Evolutionary conservation across 2,329 filamentous ascomycete species (phyloP), one percentile per base, ranked within the genome.

Genomic region (Neopestalotiopsis clavispora): DNA sequence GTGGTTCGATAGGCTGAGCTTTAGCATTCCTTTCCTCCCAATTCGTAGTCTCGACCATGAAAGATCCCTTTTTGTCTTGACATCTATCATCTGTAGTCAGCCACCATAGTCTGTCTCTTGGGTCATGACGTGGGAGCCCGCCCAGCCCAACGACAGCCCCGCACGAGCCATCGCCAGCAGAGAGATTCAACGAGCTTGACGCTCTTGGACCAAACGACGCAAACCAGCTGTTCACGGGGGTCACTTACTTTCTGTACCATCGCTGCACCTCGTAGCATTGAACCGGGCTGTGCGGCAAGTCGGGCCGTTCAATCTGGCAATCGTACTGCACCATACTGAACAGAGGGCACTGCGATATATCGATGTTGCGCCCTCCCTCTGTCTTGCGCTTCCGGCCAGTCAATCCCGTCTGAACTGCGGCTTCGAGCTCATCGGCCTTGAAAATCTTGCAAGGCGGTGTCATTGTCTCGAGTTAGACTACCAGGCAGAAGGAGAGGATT

Each of bases 31-130:
- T 76, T 69, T 78, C 83, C 79, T 91, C 89, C 89, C 89, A 91
- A 58, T 84, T 83, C 13, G 89, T 91, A 30, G 89, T 91, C 80
- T 91, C 89, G 58, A 90, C 86, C 76, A 82, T 85, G 73, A 91
- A 91, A 7, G 69, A 80, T 4, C 86, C 87, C 14, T 87, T 86
- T 73, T 80, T 84, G 77, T 90, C 88, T 69, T 82, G 80, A 77
- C 89, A 91, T 73, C 89, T 91, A 76, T 7, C 10, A 1, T 17
- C 9, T 28, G 13, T 32, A 4, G 49, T 58, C 40, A 65, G 42
- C 40, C 32, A 49, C 68, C 4, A 38, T 3, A 52, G 57, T 32
- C 58, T 64, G 13, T 56, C 30, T 56, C n/a, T 28, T 28, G 23
- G 38, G 14, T 28, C 34, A 57, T 49, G 38, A 28, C 64, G 28